Conservation (phyloP, 441 rosid species). For the Populus hybrid region DNA sequence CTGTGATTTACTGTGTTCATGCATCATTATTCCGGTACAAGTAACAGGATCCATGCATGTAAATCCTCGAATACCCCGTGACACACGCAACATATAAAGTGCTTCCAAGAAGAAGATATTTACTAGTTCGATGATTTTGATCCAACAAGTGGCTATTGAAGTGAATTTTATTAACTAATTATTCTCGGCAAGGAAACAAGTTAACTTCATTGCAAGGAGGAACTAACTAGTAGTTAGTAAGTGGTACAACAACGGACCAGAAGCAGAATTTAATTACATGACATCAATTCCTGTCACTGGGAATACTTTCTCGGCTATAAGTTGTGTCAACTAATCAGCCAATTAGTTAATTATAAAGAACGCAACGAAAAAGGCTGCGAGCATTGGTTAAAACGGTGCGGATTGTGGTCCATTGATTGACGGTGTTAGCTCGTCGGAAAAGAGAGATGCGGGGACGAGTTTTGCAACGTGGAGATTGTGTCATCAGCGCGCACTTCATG, state of each 20-base stretch:
- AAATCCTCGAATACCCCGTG: not conserved
- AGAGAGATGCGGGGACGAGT: constrained; percentile 27
- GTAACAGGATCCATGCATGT: not conserved
- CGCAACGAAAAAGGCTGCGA: not conserved
- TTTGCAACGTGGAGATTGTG: constrained; percentile 37
- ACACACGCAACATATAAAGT: not conserved
- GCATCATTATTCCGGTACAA: not conserved
- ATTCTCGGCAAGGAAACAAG: not conserved
- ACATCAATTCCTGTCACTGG: no score
- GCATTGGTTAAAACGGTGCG: constrained; percentile 12
- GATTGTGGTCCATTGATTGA: constrained; percentile 3
- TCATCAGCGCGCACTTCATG: constrained; percentile 30
- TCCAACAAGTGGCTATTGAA: not conserved
- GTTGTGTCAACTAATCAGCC: no score
- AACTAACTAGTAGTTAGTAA: no score
- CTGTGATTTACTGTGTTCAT: not conserved
- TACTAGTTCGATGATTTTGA: not conserved
- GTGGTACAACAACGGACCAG: no score
- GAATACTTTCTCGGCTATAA: no score
- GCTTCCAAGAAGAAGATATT: not conserved
- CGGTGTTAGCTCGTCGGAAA: constrained; percentile 36
- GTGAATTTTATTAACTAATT: not conserved
- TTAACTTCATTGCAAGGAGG: not conserved
- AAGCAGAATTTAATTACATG: no score
- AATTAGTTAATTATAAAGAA: no score